phyloP scores from a whole-genome alignment of 257 asterid species.

The Solanum sitiens region DNA sequence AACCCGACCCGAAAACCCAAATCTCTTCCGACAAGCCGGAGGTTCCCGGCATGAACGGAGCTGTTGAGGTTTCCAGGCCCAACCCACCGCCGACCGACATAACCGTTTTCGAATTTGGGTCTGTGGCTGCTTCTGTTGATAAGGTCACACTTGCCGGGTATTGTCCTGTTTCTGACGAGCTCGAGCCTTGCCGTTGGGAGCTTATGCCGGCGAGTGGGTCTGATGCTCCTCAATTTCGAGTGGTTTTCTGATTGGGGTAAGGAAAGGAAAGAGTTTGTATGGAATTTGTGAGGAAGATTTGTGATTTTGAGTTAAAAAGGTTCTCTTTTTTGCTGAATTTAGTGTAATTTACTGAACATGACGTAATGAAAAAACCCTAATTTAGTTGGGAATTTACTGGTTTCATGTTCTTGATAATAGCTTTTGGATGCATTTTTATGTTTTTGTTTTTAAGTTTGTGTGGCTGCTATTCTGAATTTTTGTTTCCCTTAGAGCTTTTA shows the following conservation, averaged over 20 bases:
- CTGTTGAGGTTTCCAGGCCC: conserved; percentile 59
- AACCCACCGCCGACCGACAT: conserved; percentile 20
- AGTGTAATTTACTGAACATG: neutral
- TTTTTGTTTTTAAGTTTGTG: neutral
- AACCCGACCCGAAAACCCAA: conserved; percentile 27
- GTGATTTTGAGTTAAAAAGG: neutral
- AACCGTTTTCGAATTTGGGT: conserved; percentile 72
- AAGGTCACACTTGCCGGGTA: conserved; percentile 76
- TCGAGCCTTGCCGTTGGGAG: conserved; percentile 93
- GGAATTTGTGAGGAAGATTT: neutral
- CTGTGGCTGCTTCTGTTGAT: conserved; percentile 66
- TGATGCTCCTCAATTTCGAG: conserved; percentile 83
- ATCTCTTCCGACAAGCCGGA: conserved; percentile 29
- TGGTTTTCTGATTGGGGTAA: conserved; percentile 40
- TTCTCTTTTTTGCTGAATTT: neutral
- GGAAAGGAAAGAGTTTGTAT: neutral
- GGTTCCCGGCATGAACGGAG: conserved; percentile 74
- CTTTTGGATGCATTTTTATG: neutral
- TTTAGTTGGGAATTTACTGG: neutral
- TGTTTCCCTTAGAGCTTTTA: neutral
- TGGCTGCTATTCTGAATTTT: neutral
- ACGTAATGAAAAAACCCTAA: neutral
- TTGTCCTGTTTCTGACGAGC: conserved; percentile 78
- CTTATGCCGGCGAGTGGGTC: conserved; percentile 62
- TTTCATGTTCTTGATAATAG: neutral